Evolutionary conservation across 345 rosid genomes (phyloP).

Genomic region (Pistacia integerrima): DNA sequence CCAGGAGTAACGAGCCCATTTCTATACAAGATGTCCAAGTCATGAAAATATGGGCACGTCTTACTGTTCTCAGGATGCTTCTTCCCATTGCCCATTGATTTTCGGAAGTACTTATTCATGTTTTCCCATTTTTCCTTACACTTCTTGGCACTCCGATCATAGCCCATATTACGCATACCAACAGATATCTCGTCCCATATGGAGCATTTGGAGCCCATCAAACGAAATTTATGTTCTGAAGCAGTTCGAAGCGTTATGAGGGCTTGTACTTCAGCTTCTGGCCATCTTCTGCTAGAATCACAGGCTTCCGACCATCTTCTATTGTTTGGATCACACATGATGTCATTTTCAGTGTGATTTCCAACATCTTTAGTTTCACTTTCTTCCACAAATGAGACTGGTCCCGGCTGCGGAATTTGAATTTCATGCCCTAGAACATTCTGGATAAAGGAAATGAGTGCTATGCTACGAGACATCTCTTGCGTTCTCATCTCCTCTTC

Average conservation of each 20-base stretch:
- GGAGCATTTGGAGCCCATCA: constrained; percentile 36
- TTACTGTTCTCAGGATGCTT: constrained; percentile 47
- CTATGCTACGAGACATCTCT: constrained; percentile 53
- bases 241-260: constrained; percentile 58
- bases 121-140: constrained; percentile 93
- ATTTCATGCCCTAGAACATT: constrained; percentile 45
- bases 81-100: constrained; percentile 43
- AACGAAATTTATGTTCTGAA: constrained; percentile 43
- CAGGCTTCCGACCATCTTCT: constrained; percentile 37
- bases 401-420: constrained; percentile 31
- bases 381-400: constrained; percentile 26
- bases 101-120: constrained; percentile 71
- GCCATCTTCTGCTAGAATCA: constrained; percentile 61
- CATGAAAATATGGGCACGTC: constrained; percentile 53
- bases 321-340: constrained; percentile 5
- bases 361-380: constrained; percentile 20
- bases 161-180: constrained; percentile 60
- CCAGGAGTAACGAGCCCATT: constrained; percentile 29
- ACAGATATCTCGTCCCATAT: constrained; percentile 74
- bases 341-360: constrained; percentile 28
- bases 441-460: constrained; percentile 67
- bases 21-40: constrained; percentile 46
- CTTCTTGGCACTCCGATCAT: constrained; percentile 57
- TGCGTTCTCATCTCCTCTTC: constrained; percentile 55
- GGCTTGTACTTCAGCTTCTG: constrained; percentile 69